Conservation (phyloP, 2,329 filamentous ascomycete genomes). For the Coniella vitis region DNA sequence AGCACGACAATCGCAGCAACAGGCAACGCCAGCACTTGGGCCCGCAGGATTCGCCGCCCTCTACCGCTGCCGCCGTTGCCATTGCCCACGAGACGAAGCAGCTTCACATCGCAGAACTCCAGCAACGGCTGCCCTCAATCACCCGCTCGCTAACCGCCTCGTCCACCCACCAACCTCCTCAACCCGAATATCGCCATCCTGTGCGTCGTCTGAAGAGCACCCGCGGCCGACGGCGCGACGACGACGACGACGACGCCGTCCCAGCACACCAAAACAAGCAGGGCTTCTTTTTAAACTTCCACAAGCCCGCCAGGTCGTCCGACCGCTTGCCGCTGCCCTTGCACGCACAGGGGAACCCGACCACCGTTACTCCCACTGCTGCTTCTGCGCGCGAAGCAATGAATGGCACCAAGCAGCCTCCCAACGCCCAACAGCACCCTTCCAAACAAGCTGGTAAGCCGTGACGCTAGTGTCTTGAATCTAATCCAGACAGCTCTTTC, state of each 20-base stretch:
- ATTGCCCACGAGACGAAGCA: conserved; percentile 13
- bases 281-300: conserved; percentile 45
- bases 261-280: conserved; percentile 39
- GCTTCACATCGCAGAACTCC: conserved; percentile 26
- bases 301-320: conserved; percentile 37
- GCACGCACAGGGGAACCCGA: conserved; percentile 18
- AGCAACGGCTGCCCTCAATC: conserved; percentile 25
- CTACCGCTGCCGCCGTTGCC: background rate
- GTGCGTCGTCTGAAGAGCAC: conserved; percentile 18
- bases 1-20: no score
- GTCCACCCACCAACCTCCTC: conserved; percentile 2
- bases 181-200: conserved; percentile 20
- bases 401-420: conserved; percentile 23
- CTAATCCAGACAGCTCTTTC: background rate
- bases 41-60: conserved; percentile 6
- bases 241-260: conserved; percentile 36
- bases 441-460: conserved; percentile 27
- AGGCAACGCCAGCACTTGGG: background rate
- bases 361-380: background rate
- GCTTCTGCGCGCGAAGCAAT: conserved; percentile 10
- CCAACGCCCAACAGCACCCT: conserved; percentile 21
- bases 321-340: conserved; percentile 23
- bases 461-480: background rate
- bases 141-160: conserved; percentile 21
- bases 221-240: conserved; percentile 28